phyloP scores from a whole-genome alignment of 225 moss, liverwort and hornwort genomes.

The Antitrichia curtipendula region DNA sequence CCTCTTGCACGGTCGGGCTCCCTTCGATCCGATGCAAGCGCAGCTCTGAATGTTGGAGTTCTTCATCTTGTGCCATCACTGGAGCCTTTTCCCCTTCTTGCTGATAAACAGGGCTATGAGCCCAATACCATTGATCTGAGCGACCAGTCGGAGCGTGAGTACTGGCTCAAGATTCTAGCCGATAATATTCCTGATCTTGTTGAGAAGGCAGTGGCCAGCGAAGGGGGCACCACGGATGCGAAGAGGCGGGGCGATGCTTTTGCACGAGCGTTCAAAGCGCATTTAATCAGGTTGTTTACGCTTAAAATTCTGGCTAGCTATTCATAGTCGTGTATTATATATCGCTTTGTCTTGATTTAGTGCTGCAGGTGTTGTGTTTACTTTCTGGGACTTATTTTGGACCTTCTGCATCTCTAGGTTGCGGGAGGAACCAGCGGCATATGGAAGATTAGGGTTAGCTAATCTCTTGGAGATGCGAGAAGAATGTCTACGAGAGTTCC shows the following conservation, averaged over 20 bases:
- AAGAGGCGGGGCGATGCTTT: conserved; percentile 84
- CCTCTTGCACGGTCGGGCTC: conserved; percentile 43
- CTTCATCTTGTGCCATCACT: conserved; percentile 91
- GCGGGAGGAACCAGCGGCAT: conserved; percentile 91
- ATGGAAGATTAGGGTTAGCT: conserved; percentile 87
- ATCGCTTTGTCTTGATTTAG: not conserved
- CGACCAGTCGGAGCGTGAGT: conserved; percentile 71
- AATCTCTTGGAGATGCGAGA: conserved; percentile 95
- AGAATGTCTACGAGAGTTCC: conserved; percentile 93
- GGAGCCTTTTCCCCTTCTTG: conserved; percentile 86
- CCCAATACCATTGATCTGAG: conserved; percentile 87
- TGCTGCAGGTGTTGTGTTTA: not conserved
- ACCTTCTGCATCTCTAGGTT: conserved; percentile 34
- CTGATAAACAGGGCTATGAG: conserved; percentile 62
- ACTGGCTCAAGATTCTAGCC: conserved; percentile 69
- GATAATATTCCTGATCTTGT: conserved; percentile 81
- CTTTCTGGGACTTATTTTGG: not conserved
- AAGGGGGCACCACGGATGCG: conserved; percentile 73
- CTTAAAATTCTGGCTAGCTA: not conserved
- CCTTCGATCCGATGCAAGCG: conserved; percentile 81
- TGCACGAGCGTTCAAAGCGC: conserved; percentile 83
- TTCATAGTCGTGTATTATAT: not conserved
- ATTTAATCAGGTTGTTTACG: conserved; percentile 54
- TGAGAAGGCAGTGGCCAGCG: conserved; percentile 96
- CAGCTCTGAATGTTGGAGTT: conserved; percentile 85